phyloP scores from a whole-genome alignment of 2,329 filamentous ascomycete genomes.

The Botryotinia narcissicola region DNA sequence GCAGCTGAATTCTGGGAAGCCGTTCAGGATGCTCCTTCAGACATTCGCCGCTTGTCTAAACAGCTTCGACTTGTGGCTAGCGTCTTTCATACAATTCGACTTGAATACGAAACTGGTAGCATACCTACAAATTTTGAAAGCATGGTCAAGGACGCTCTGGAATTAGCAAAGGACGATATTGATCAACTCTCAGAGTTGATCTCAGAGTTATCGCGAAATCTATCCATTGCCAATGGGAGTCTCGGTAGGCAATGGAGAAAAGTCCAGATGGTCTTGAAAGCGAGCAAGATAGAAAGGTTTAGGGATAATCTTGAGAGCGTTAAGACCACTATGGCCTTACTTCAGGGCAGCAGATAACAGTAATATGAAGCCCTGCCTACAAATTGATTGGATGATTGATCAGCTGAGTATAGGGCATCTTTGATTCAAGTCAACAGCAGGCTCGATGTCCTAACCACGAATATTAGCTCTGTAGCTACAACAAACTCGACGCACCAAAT shows the following conservation, averaged over 20 bases:
- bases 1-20: constrained; percentile 23
- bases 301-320: constrained; percentile 15
- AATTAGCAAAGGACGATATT: constrained; percentile 19
- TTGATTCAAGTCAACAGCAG: background rate
- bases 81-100: constrained; percentile 11
- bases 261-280: constrained; percentile 16
- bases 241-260: constrained; percentile 18
- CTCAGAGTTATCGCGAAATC: constrained; percentile 1
- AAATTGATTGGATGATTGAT: background rate
- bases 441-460: background rate
- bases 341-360: constrained; percentile 16
- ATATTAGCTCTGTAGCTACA: background rate
- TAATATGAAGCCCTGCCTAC: background rate
- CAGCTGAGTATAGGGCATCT: background rate
- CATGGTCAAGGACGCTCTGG: background rate
- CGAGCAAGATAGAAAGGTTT: constrained; percentile 21
- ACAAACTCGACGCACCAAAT: background rate
- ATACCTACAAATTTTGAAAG: background rate
- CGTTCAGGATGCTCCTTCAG: constrained; percentile 23
- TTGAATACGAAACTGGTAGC: background rate
- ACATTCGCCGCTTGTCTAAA: constrained; percentile 22
- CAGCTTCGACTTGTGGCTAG: constrained; percentile 20
- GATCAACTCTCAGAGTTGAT: constrained; percentile 15
- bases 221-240: background rate
- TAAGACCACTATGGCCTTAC: constrained; percentile 15